phyloP scores from a whole-genome alignment of 805 yeast genomes.

The Metschnikowia lachancei region DNA sequence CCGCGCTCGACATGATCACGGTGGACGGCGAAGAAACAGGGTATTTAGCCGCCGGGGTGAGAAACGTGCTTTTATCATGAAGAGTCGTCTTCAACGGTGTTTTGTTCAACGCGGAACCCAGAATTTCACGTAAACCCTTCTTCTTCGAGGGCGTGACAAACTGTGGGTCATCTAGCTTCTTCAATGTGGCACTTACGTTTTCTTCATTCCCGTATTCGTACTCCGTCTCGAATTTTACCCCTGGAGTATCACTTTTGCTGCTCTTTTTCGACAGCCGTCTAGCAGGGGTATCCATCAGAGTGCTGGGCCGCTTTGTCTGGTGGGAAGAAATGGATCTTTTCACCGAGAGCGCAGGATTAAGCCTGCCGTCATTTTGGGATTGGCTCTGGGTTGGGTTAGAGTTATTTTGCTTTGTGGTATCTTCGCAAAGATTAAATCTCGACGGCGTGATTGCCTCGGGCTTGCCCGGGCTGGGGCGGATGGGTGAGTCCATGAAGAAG shows the following conservation, averaged over 20 bases:
- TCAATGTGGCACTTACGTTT: constrained; percentile 1
- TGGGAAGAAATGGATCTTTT: constrained; percentile 1
- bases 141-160: constrained; percentile 36
- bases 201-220: constrained; percentile 16
- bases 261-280: constrained; percentile 33
- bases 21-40: constrained; percentile 42
- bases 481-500: constrained; percentile 46
- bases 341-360: constrained; percentile 25
- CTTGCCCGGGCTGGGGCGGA: constrained; percentile 34
- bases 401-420: too few relatives aligned
- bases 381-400: too few relatives aligned
- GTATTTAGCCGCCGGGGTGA: constrained; percentile 35
- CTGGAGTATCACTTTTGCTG: constrained; percentile 19
- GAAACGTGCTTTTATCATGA: constrained; percentile 9
- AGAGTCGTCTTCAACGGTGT: constrained; percentile 17
- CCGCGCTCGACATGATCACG: constrained; percentile 37
- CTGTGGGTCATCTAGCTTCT: constrained; percentile 7
- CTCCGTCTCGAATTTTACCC: constrained; percentile 1
- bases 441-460: constrained; percentile 42
- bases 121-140: constrained; percentile 26
- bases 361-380: not conserved
- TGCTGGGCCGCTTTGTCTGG: constrained; percentile 30
- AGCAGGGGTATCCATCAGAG: constrained; percentile 39
- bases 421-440: constrained; percentile 25
- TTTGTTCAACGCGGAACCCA: constrained; percentile 15